Conservation (phyloP, 2,329 filamentous ascomycete species). For the Cryphonectria parasitica region DNA sequence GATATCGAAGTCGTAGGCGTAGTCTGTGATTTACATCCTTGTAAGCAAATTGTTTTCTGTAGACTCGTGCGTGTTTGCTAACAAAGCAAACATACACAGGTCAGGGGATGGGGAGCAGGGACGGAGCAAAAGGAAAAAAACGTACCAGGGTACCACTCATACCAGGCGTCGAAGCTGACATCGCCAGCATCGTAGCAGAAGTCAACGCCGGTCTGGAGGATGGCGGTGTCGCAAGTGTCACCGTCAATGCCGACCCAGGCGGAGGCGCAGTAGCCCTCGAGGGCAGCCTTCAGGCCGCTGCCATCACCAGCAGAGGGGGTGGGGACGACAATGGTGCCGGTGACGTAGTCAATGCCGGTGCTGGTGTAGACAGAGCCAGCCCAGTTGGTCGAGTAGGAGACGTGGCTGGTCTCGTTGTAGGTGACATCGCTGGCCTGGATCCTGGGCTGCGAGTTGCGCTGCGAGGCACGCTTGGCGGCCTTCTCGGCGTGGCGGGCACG, state of each 20-base stretch:
- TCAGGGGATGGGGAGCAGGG: constrained; percentile 35
- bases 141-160: constrained; percentile 61
- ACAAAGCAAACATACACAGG: too few relatives aligned
- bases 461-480: constrained; percentile 13
- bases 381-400: constrained; percentile 50
- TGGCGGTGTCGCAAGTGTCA: constrained; percentile 57
- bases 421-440: constrained; percentile 15
- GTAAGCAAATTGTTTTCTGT: neutral
- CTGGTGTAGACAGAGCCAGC: constrained; percentile 58
- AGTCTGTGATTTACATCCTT: constrained; percentile 38
- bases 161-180: constrained; percentile 58
- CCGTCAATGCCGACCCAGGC: constrained; percentile 68
- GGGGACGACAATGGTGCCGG: constrained; percentile 57
- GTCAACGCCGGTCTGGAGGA: constrained; percentile 62
- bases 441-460: constrained; percentile 18
- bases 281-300: constrained; percentile 36
- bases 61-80: neutral
- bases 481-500: constrained; percentile 36
- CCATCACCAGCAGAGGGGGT: constrained; percentile 46
- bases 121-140: constrained; percentile 33
- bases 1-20: constrained; percentile 41
- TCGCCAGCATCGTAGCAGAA: constrained; percentile 50
- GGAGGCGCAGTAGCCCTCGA: constrained; percentile 42
- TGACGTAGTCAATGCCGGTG: constrained; percentile 53
- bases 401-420: constrained; percentile 19